Evolutionary conservation across 176 grass and related monocot species (phyloP).

Genomic region (Panicum miliaceum): DNA sequence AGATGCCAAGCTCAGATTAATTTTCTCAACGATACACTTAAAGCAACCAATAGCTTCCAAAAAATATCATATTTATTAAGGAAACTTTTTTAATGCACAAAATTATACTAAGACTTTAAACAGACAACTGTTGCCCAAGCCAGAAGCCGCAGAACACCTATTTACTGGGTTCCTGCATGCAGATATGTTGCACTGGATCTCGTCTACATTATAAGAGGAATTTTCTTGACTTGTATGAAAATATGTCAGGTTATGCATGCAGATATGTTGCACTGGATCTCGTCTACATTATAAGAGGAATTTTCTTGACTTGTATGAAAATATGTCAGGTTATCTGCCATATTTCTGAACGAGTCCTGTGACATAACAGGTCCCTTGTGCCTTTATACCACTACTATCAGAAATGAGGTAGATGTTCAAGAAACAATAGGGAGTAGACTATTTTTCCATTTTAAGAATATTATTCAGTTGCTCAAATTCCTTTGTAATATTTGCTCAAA

Average conservation of each 20-base stretch:
- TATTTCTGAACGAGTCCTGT: slow-evolving; percentile 1
- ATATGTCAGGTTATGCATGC: slow-evolving; percentile 18
- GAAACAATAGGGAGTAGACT: not conserved
- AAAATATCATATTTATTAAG: slow-evolving; percentile 8
- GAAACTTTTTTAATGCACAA: not conserved
- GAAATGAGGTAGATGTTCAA: not conserved
- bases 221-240: slow-evolving; percentile 7
- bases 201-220: not conserved
- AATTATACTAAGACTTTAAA: slow-evolving; percentile 21
- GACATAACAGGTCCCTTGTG: not conserved
- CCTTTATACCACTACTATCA: slow-evolving; percentile 20
- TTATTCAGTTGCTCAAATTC: slow-evolving; percentile 25
- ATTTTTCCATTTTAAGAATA: not conserved
- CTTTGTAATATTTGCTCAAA: slow-evolving; percentile 11
- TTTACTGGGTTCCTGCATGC: slow-evolving; percentile 14
- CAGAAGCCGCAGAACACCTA: not conserved
- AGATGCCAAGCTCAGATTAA: not conserved
- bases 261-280: slow-evolving; percentile 7
- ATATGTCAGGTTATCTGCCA: slow-evolving; percentile 12
- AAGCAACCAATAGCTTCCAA: slow-evolving; percentile 20
- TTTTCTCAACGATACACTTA: not conserved
- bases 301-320: slow-evolving; percentile 7
- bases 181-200: slow-evolving; percentile 5
- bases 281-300: not conserved
- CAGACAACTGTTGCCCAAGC: not conserved